Evolutionary conservation across 163 green algal genomes (phyloP).

Genomic region (Chloroidium sp.): DNA sequence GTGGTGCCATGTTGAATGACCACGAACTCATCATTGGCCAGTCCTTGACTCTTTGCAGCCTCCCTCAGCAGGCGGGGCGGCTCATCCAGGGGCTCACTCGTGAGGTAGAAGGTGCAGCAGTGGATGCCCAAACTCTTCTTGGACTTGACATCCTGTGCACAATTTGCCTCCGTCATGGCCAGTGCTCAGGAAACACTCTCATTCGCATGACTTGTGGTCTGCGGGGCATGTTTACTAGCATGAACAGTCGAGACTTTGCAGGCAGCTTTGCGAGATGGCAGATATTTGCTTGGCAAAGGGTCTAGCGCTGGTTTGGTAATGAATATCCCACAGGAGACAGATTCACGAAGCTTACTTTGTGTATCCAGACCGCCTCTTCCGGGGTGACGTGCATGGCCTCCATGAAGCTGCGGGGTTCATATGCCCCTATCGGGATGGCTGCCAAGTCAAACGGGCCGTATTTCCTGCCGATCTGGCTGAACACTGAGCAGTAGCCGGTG

Average conservation of each 20-base stretch:
- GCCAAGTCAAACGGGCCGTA: conserved; percentile 64
- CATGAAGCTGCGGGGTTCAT: conserved; percentile 46
- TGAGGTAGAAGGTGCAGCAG: conserved; percentile 64
- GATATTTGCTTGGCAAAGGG: not conserved
- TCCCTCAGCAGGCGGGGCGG: conserved; percentile 36
- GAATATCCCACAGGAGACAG: no score
- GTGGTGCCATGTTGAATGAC: conserved; percentile 39
- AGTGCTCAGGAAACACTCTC: not conserved
- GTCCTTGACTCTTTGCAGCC: conserved; percentile 8
- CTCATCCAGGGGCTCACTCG: conserved; percentile 64
- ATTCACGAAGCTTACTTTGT: conserved; percentile 16
- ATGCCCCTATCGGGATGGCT: conserved; percentile 70
- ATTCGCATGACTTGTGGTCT: not conserved
- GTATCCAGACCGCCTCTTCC: conserved; percentile 58
- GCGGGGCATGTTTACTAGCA: not conserved
- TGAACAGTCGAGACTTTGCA: not conserved
- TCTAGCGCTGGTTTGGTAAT: not conserved
- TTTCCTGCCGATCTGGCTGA: conserved; percentile 56
- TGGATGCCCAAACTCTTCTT: conserved; percentile 54
- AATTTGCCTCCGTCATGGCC: not conserved
- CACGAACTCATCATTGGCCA: conserved; percentile 42
- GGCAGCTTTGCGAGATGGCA: not conserved
- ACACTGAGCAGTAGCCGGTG: conserved; percentile 63
- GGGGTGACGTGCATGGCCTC: conserved; percentile 52
- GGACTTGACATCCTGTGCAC: conserved; percentile 31